Base-by-base conservation (phyloP, 2,329 filamentous ascomycete genomes). In the Trichoderma citrinoviride region DNA sequence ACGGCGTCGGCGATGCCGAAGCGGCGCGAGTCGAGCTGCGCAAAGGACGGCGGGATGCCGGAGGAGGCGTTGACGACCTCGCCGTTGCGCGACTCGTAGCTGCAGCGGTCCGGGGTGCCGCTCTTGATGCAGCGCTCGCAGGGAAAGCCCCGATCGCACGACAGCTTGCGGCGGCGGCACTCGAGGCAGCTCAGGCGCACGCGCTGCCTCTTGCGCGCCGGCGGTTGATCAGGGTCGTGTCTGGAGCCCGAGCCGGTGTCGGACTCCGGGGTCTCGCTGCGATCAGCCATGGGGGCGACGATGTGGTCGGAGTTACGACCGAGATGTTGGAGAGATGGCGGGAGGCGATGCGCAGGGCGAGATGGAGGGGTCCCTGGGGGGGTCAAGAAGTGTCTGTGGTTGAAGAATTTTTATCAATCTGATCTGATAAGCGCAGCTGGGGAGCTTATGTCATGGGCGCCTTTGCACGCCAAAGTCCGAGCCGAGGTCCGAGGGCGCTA, bases 51-150 rank as follows among this genome's bases (percentile, higher is more conserved):
- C 70, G 78, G 75, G 67, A 81, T 73, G 68, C 82, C 78, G 52
- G 82, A 78, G 61, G 78, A 77, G 71, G 80, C 76, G 64, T 82
- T 79, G 67, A 83, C 76, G 66, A 84, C 76, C 70, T 82, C 81
- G 62, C 82, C 80, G 56, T 77, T 83, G 76, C 80, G 84, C 33
- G 83, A 82, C 74, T 87, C 85, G 71, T 87, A 87, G 67, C 81
- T 84, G 75, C 85, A 87, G 17, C 82, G 80, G 58, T 86, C 85
- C 21, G 84, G 81, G 29, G 84, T 87, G 70, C 84, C 84, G 66
- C 84, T 86, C 75, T 86, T 87, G 74, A 87, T 80, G 74, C 85
- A 87, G 53, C 85, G 82, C 73, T 86, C 84, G 71, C 85, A 87
- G 25, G 85, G 85, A 69, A 86, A 81, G 72, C 85, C 85, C 66